phyloP scores from a whole-genome alignment of 2,329 filamentous ascomycete species.

The Monilinia fructicola region DNA sequence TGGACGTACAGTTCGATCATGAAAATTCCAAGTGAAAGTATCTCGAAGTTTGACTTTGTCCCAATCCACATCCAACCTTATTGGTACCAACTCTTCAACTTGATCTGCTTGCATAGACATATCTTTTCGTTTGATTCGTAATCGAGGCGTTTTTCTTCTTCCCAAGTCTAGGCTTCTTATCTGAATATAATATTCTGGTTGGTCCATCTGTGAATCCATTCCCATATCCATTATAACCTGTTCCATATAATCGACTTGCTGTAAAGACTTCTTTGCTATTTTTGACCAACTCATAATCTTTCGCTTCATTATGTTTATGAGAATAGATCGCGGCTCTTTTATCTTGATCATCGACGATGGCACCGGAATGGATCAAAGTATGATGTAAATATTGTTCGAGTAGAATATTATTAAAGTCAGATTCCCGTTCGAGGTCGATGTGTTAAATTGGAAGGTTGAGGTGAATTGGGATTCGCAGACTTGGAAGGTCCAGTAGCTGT shows the following conservation, averaged over 20 bases:
- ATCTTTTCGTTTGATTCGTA: slow-evolving; percentile 77
- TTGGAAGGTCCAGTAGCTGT: slow-evolving; percentile 24
- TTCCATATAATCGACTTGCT: slow-evolving; percentile 60
- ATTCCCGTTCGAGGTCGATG: slow-evolving; percentile 38
- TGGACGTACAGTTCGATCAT: slow-evolving; percentile 78
- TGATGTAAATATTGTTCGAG: slow-evolving; percentile 65
- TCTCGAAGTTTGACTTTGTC: slow-evolving; percentile 95
- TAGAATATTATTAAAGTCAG: slow-evolving; percentile 48
- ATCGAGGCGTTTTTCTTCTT: slow-evolving; percentile 68
- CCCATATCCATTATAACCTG: slow-evolving; percentile 84
- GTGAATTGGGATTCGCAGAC: slow-evolving; percentile 29
- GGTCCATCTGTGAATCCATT: slow-evolving; percentile 78
- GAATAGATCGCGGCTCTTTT: slow-evolving; percentile 57
- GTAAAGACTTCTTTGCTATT: slow-evolving; percentile 58
- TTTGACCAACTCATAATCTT: slow-evolving; percentile 66
- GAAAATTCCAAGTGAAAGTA: slow-evolving; percentile 97
- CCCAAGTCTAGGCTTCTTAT: slow-evolving; percentile 72
- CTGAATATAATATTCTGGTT: slow-evolving; percentile 68
- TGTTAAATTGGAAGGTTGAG: slow-evolving; percentile 31
- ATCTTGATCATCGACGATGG: slow-evolving; percentile 51
- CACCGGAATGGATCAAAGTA: slow-evolving; percentile 58
- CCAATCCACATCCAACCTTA: slow-evolving; percentile 90
- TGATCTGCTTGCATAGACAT: slow-evolving; percentile 84
- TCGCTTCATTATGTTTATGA: slow-evolving; percentile 64
- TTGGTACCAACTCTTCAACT: slow-evolving; percentile 85